These are phyloP conservation scores for Auxenochlorella pyrenoidosa DNA, from an alignment of 139 green algal species.

Conservation along the genomic window DNA sequence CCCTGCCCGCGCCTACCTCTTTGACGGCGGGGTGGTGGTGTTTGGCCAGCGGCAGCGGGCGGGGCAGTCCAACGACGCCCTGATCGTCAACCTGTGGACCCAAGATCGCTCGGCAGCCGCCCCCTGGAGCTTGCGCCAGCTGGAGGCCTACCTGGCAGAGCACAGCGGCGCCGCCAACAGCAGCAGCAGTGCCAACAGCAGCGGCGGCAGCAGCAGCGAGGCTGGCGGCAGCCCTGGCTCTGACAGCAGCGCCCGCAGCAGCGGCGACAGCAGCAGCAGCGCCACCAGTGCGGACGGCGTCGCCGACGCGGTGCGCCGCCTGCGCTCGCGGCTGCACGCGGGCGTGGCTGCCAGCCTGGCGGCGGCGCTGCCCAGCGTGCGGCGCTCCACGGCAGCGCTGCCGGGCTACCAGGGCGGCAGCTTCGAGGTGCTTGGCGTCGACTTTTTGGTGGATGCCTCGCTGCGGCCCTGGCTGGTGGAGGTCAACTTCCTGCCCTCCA, in stretches of 20 bases:
- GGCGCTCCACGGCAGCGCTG: not conserved
- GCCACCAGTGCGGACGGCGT: not conserved
- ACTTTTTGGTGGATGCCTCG: constrained; percentile 76
- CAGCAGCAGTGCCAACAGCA: no score
- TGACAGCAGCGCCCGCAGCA: no score
- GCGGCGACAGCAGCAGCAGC: not conserved
- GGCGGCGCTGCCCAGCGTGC: constrained; percentile 38
- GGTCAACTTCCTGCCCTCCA: constrained; percentile 74
- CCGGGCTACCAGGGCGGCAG: constrained; percentile 21
- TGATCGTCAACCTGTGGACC: constrained; percentile 78
- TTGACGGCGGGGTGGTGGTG: constrained; percentile 63
- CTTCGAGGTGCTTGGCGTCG: constrained; percentile 74
- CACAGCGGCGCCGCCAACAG: not conserved
- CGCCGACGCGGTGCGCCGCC: constrained; percentile 20
- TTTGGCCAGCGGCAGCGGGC: constrained; percentile 53
- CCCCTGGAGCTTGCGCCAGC: constrained; percentile 65
- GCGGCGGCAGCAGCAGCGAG: no score
- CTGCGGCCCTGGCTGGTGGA: constrained; percentile 76
- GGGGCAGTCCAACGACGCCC: constrained; percentile 34
- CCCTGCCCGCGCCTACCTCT: constrained; percentile 66
- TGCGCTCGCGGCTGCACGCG: constrained; percentile 48
- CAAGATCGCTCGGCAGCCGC: constrained; percentile 57
- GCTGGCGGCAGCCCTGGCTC: no score
- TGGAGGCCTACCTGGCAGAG: constrained; percentile 52
- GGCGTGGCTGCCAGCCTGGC: constrained; percentile 44